A percentile compares a stretch with the other conserved stretches of the same genome.
Conservation (phyloP, 345 rosid species). For the Eucalyptus marginata region DNA sequence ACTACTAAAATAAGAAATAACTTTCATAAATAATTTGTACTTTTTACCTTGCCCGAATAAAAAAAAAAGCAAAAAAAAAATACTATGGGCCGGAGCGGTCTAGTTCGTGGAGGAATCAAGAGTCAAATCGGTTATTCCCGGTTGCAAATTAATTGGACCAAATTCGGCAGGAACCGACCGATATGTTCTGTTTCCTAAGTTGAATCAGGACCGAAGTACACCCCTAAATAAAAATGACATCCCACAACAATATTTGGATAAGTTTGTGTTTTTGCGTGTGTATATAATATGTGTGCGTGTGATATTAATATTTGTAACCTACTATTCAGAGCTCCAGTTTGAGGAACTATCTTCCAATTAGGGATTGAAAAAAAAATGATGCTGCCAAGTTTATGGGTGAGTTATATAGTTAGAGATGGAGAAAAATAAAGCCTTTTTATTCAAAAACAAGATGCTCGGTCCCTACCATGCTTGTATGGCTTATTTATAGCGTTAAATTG, state of each 20-base stretch:
- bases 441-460: too few species aligned
- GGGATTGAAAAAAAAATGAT: background rate
- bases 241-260: background rate
- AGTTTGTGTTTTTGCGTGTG: too few species aligned
- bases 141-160: background rate
- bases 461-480: too few species aligned
- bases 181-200: rapidly evolving
- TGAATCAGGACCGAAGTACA: rapidly evolving
- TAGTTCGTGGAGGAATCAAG: background rate
- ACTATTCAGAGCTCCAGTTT: background rate
- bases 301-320: background rate
- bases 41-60: background rate
- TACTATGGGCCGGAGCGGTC: background rate
- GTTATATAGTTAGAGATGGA: too few species aligned
- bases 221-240: background rate
- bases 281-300: background rate
- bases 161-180: rapidly evolving
- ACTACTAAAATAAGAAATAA: too few species aligned
- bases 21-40: background rate
- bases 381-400: too few species aligned
- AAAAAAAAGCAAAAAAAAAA: too few species aligned
- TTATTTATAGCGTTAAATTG: too few species aligned
- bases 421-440: too few species aligned
- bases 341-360: background rate
- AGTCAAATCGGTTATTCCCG: too few species aligned